Evolutionary conservation across 495 filamentous ascomycete species (phyloP), one percentile per base, ranked within the genome.

Genomic region (Neurospora tetrasperma): DNA sequence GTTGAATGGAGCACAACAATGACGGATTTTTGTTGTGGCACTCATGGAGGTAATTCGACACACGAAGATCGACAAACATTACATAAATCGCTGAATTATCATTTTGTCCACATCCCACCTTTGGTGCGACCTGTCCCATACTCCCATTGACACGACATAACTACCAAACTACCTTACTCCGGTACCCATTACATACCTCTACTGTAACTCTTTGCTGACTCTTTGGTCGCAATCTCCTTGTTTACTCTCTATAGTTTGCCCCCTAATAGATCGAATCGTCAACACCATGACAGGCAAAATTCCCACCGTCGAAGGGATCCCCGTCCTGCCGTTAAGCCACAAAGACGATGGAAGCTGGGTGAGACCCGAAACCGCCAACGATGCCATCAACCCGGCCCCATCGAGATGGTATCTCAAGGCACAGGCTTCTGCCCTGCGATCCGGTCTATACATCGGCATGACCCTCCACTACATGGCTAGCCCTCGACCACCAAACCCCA

Each of bases 361-460:
- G 46, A 79, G 74, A 70, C 78, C 80, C 1, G 76, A 78, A n/a
- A 81, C 77, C 4, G 83, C 83, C 71, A 75, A 80, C 42, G 78
- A 84, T 75, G 80, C 78, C 68, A 81, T 80, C 35, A 80, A 79
- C 42, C 38, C 77, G 14, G 74, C 81, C 42, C 81, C 79, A n/a
- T 83, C 90, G 18, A 88, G 92, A 72, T 89, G 89, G 86, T 87
- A 90, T 77, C 88, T 96, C n/a, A 84, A 86, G 40, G 73, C 90
- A 74, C 89, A 94, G 79, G 94, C 94, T 68, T 79, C 83, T 42
- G 86, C 92, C 79, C 96, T 92, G 93, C 87, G 94, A 59, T 85
- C 86, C 74, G 82, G 95, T n/a, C 93, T 94, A 87, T 85, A 84
- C 73, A 83, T 94, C 40, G 93, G 93, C 77, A 93, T 96, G 91